Percentiles rank a stretch among this genome's conserved stretches.
phyloP scores from a whole-genome alignment of 2,329 filamentous ascomycete genomes.

The Aspergillus floridensis region DNA sequence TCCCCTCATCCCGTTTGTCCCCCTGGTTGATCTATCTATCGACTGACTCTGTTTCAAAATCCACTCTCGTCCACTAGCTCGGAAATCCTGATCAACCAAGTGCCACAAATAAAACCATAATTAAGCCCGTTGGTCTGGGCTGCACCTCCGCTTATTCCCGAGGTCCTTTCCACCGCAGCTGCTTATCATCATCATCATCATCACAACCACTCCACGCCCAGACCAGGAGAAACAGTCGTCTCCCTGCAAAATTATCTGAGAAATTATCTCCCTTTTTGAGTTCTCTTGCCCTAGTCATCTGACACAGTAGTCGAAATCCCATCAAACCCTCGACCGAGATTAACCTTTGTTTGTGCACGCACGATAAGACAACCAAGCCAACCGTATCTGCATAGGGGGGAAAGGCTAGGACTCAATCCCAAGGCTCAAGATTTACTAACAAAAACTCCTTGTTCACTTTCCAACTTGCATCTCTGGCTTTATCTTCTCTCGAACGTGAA shows the following conservation, averaged over 20 bases:
- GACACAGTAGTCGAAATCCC: background rate
- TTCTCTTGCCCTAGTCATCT: background rate
- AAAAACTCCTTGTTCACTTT: background rate
- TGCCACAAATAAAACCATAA: background rate
- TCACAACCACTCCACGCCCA: background rate
- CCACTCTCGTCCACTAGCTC: background rate
- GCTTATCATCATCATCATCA: conserved; percentile 6
- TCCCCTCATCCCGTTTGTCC: background rate
- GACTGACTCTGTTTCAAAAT: background rate
- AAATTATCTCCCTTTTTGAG: background rate
- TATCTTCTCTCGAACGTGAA: background rate
- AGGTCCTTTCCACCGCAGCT: conserved; percentile 6
- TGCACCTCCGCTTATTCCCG: conserved; percentile 8
- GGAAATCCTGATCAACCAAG: background rate
- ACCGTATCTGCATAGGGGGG: background rate
- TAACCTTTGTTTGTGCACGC: background rate
- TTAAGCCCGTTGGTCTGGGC: background rate
- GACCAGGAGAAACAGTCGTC: background rate
- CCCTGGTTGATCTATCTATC: background rate
- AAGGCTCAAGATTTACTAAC: background rate
- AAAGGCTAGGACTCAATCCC: background rate
- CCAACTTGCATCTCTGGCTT: background rate
- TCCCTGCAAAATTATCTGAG: background rate
- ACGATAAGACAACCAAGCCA: background rate
- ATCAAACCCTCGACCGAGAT: background rate